A percentile compares a stretch with the other conserved stretches of the same genome.
Conservation (phyloP, 2,329 filamentous ascomycete species). For the Lizonia empirigonia region DNA sequence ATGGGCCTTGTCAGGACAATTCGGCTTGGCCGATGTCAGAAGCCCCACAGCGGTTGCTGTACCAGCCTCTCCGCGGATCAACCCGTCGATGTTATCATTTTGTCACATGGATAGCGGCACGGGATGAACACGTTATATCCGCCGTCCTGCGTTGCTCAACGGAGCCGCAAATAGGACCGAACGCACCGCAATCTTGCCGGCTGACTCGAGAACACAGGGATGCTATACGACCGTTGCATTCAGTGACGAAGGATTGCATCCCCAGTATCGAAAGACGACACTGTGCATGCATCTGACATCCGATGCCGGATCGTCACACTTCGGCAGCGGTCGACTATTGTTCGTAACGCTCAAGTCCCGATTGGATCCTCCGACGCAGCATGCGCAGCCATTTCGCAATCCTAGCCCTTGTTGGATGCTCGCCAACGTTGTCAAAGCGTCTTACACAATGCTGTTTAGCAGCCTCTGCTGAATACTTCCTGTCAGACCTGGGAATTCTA, state of each 20-base stretch:
- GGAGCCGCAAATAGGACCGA: conserved; percentile 10
- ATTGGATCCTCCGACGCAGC: background rate
- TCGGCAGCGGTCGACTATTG: background rate
- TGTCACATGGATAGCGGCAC: background rate
- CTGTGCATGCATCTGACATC: conserved; percentile 13
- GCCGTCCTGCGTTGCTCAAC: background rate
- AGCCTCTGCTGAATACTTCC: background rate
- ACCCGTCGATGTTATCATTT: background rate
- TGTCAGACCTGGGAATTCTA: background rate
- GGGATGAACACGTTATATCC: background rate
- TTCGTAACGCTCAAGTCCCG: background rate
- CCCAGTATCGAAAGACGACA: conserved; percentile 8
- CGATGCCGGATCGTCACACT: background rate
- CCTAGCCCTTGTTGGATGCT: background rate
- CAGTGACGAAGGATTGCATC: background rate
- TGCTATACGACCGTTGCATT: background rate
- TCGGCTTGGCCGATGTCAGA: background rate
- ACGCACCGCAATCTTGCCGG: conserved; percentile 5
- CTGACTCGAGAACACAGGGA: conserved; percentile 8
- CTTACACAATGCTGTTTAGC: background rate
- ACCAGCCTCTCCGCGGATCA: background rate
- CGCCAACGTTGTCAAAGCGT: background rate
- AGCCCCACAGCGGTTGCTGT: background rate
- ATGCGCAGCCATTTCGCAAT: background rate
- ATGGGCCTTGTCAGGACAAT: background rate